phyloP scores from a whole-genome alignment of 1,284 basidiomycete species.

The Leccinum ponderosum region DNA sequence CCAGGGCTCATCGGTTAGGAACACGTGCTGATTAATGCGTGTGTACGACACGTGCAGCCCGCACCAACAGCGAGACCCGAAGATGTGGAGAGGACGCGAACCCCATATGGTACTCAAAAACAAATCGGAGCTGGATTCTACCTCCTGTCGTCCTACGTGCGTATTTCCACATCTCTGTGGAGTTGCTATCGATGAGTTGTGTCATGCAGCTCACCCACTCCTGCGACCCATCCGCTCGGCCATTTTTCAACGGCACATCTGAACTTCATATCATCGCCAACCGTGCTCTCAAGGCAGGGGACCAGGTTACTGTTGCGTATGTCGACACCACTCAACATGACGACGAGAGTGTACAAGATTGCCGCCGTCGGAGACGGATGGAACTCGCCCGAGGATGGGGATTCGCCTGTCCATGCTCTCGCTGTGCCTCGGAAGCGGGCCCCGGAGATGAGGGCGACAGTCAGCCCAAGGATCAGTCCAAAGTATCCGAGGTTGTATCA shows the following conservation, averaged over 20 bases:
- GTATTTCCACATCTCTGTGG: conserved; percentile 20
- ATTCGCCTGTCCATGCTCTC: conserved; percentile 69
- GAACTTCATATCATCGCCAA: conserved; percentile 69
- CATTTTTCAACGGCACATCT: conserved; percentile 63
- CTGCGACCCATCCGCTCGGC: conserved; percentile 63
- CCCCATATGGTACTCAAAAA: conserved; percentile 66
- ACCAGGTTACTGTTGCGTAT: conserved; percentile 72
- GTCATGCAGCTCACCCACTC: conserved; percentile 59
- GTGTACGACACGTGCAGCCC: conserved; percentile 44
- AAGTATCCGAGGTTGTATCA: conserved; percentile 50
- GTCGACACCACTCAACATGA: conserved; percentile 61
- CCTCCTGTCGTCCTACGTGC: conserved; percentile 70
- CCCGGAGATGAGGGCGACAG: conserved; percentile 40
- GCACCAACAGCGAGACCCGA: conserved; percentile 53
- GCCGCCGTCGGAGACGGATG: conserved; percentile 61
- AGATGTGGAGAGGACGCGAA: conserved; percentile 69
- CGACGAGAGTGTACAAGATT: conserved; percentile 53
- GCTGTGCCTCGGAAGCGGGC: conserved; percentile 57
- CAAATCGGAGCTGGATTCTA: conserved; percentile 77
- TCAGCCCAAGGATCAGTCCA: conserved; percentile 55
- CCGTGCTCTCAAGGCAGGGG: conserved; percentile 65
- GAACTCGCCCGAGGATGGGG: conserved; percentile 80
- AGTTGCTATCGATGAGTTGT: not conserved
- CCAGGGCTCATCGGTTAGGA: not conserved
- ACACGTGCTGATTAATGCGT: conserved; percentile 2